Evolutionary conservation across 169 alveolate genomes (phyloP).

Genomic region (Miamiensis avidus): DNA sequence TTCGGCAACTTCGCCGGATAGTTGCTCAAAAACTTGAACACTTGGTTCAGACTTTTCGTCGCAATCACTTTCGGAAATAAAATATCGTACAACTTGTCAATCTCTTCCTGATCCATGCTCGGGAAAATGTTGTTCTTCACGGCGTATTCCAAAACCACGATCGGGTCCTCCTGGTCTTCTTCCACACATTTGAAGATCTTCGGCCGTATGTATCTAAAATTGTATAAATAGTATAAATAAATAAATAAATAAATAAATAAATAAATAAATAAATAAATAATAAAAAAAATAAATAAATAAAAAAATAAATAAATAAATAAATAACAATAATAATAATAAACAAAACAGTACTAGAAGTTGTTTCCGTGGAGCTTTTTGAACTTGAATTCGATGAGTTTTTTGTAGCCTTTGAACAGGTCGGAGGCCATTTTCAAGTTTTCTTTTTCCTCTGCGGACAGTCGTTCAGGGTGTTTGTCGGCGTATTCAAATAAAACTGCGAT

Average conservation of each 20-base stretch:
- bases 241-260: too few relatives aligned
- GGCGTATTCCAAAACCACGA: not conserved
- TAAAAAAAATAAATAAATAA: too few relatives aligned
- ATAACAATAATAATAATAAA: too few relatives aligned
- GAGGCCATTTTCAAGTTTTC: not conserved
- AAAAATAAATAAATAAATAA: too few relatives aligned
- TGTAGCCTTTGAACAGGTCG: not conserved
- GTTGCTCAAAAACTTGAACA: not conserved
- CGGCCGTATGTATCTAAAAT: not conserved
- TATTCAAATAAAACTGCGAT: too few relatives aligned
- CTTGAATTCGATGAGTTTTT: not conserved
- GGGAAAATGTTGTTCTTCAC: too few relatives aligned
- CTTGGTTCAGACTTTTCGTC: too few relatives aligned
- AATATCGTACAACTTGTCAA: not conserved
- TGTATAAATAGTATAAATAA: not conserved
- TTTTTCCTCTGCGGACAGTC: too few relatives aligned
- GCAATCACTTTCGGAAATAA: not conserved
- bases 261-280: too few relatives aligned
- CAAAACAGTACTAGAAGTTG: not conserved
- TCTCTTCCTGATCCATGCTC: not conserved
- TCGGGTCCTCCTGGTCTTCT: not conserved
- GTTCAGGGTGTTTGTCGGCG: too few relatives aligned
- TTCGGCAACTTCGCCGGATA: not conserved
- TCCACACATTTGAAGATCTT: not conserved
- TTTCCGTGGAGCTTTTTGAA: too few relatives aligned